Evolutionary conservation across 2,329 filamentous ascomycete species (phyloP), one percentile per base, ranked within the genome.

Genomic region (Ophiocordyceps camponoti-leonardi): DNA sequence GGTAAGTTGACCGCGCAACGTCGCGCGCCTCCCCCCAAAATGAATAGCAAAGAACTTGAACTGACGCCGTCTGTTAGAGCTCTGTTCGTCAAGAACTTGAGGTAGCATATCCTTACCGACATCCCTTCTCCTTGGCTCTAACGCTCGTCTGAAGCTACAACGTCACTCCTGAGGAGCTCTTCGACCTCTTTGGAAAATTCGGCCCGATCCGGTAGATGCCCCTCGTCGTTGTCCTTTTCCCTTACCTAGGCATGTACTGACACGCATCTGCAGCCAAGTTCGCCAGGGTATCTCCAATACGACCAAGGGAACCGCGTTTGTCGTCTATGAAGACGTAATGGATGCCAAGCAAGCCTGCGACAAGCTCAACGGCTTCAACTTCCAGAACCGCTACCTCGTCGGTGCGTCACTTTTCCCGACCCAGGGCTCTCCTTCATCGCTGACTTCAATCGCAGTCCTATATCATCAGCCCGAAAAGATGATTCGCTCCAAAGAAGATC

Each of bases 11-110:
- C n/a, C 16, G 26, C 33, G 33, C 33, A 16, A n/a, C 7, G 4
- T 37, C 42, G 13, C 40, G 42, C 10, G 12, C 23, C 44, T 20
- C 18, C 40, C 42, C 43, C 28, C 19, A 19, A 11, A n/a, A 10
- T 6, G 6, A 40, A 19, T 14, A 26, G 37, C 44, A 23, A 41
- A 20, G 18, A 33, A 45, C 20, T 39, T 40, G 22, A 16, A 33
- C 20, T n/a, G 19, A 31, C 49, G 51, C 64, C 46, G 43, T 6
- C 45, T 43, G n/a, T 51, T 56, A 94, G 90, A 81, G 90, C 92
- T 82, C 85, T 98, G 73, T 96, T 96, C 79, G 90, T 96, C 61
- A 96, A 96, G 86, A 96, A 98, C 79, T 79, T 96, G 73, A 94
- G 85, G 86, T 93, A 67, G 43, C 23, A 26, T 37, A 37, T 45